A percentile compares a stretch with the other conserved stretches of the same genome.
phyloP scores from a whole-genome alignment of 2,329 filamentous ascomycete species.

The Herpotrichia juniperi region DNA sequence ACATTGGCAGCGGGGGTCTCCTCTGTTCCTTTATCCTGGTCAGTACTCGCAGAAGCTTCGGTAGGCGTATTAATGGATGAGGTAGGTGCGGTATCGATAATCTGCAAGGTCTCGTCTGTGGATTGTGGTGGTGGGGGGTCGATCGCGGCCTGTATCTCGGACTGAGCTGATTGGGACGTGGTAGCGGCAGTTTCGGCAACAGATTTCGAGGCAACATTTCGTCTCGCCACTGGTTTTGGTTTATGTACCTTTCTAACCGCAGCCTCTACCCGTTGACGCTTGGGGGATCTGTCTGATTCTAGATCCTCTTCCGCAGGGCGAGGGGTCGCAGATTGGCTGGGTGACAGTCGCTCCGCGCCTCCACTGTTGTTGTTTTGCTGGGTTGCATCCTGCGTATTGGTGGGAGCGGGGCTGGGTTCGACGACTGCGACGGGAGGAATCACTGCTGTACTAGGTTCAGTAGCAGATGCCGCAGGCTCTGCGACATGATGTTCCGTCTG shows the following conservation, averaged over 20 bases:
- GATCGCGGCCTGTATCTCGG: background rate
- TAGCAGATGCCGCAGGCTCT: background rate
- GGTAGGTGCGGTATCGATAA: background rate
- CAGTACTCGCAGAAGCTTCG: background rate
- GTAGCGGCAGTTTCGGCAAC: background rate
- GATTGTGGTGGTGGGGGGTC: background rate
- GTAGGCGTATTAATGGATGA: background rate
- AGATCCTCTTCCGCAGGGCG: conserved; percentile 15
- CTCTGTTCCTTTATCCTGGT: background rate
- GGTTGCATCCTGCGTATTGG: background rate
- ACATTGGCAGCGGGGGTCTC: background rate
- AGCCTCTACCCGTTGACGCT: conserved; percentile 26
- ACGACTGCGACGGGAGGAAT: background rate
- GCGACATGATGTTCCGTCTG: conserved; percentile 4
- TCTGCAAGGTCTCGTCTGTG: background rate
- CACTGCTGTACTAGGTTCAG: background rate
- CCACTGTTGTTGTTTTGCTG: background rate
- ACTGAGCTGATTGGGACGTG: background rate
- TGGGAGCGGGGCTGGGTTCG: background rate
- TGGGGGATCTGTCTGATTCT: conserved; percentile 22
- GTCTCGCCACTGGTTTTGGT: background rate
- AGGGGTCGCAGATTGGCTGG: background rate
- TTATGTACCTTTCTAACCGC: conserved; percentile 3
- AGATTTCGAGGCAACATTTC: background rate
- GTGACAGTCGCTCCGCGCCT: background rate